Evolutionary conservation across 1,284 basidiomycete genomes (phyloP), one percentile per base, ranked within the genome.

Genomic region (Cryptococcus sp.): DNA sequence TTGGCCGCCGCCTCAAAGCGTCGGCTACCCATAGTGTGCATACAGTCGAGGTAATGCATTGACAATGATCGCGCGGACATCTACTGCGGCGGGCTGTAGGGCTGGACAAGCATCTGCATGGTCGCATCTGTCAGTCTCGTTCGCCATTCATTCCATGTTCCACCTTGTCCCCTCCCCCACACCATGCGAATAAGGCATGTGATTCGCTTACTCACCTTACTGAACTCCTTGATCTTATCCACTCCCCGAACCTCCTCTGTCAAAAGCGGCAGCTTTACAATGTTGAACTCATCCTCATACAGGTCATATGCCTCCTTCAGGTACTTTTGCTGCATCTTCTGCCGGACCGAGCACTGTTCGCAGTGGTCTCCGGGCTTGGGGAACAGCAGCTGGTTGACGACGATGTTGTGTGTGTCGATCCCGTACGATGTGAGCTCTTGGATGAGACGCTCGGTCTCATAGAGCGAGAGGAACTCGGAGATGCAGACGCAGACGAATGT

Each of bases 401-500:
- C 92, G 68, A 98, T 98, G 74, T 94, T 92, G 78, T 98, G 95
- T 46, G 94, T 98, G 78, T 98, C 96, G 74, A 98, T 98, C 75
- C 92, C 93, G 78, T 98, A 98, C 49, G 86, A 82, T 13, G 94
- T 95, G 49, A 98, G 80, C 74, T 98, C 96, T 77, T 98, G 95
- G 40, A 98, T 91, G 46, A 98, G 82, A 33, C 95, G 88, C 77
- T 98, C 95, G 28, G 95, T 98, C 81, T 98, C 96, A 78, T 98
- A 98, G 21, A 98, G 80, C 21, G 94, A 97, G 66, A 98, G 80
- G 83, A 98, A 98, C 77, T 98, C 94, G 50, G 94, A 95, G 73
- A 98, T 98, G 81, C 93, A 96, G 52, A 98, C 94, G 73, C 95
- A 98, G 68, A 98, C 89, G 70, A 98, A 96, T 9, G 92, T 96